Evolutionary conservation across 495 filamentous ascomycete genomes (phyloP).

Genomic region (Lasiosphaeria ovina): DNA sequence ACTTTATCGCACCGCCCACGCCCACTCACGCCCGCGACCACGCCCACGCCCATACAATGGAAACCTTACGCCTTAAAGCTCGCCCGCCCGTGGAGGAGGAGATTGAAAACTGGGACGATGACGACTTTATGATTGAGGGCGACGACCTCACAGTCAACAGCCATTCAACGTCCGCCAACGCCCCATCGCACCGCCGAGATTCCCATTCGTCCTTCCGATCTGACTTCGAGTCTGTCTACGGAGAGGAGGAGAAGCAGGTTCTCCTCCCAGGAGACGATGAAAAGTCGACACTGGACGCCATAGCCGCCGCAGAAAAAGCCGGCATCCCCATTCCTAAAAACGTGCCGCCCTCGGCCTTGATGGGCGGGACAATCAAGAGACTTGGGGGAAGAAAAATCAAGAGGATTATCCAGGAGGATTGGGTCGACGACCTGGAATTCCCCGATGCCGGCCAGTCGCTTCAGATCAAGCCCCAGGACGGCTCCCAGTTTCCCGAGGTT

Average conservation of each 20-base stretch:
- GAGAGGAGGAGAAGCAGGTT: slow-evolving; percentile 84
- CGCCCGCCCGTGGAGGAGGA: slow-evolving; percentile 54
- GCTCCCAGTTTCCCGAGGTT: slow-evolving; percentile 62
- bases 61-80: slow-evolving; percentile 55
- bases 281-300: slow-evolving; percentile 73
- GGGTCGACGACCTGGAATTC: slow-evolving; percentile 87
- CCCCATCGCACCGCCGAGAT: slow-evolving; percentile 58
- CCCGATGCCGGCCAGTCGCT: slow-evolving; percentile 59
- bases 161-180: slow-evolving; percentile 58
- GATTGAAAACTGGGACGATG: slow-evolving; percentile 88
- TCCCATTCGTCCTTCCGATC: slow-evolving; percentile 80
- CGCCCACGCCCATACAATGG: slow-evolving; percentile 43
- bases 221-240: slow-evolving; percentile 70
- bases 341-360: slow-evolving; percentile 87
- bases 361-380: slow-evolving; percentile 92
- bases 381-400: slow-evolving; percentile 77
- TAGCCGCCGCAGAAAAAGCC: slow-evolving; percentile 79
- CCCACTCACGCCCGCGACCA: slow-evolving; percentile 1
- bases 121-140: slow-evolving; percentile 72
- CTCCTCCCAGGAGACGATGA: slow-evolving; percentile 77
- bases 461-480: slow-evolving; percentile 60
- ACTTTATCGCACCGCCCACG: not conserved
- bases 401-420: slow-evolving; percentile 79
- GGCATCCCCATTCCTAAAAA: slow-evolving; percentile 90
- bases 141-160: slow-evolving; percentile 68